These are phyloP conservation scores for Pestalotiopsis sp. DNA, from an alignment of 2,329 filamentous ascomycete species.

Conservation along the genomic window DNA sequence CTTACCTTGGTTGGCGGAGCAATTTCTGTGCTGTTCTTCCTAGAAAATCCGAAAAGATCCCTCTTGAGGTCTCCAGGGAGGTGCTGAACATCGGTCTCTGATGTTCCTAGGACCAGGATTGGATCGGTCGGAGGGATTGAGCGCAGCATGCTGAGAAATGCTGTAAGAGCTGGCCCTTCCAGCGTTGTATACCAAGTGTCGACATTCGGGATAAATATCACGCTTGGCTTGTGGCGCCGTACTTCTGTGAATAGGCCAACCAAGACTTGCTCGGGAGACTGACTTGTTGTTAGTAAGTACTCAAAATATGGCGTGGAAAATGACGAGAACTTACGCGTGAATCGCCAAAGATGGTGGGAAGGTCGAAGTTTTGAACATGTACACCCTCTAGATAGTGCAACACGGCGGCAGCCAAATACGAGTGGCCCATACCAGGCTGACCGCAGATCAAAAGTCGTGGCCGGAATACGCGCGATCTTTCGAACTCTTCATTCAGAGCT, in stretches of 20 bases:
- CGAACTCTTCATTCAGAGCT: conserved; percentile 74
- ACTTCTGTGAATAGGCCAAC: conserved; percentile 91
- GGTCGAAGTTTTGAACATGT: conserved; percentile 92
- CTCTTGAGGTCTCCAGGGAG: conserved; percentile 64
- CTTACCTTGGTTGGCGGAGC: conserved; percentile 63
- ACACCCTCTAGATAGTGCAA: conserved; percentile 90
- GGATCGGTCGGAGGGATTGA: conserved; percentile 89
- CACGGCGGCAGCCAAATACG: conserved; percentile 81
- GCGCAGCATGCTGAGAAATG: conserved; percentile 79
- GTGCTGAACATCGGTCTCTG: conserved; percentile 67
- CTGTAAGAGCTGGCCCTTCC: conserved; percentile 67
- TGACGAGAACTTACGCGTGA: conserved; percentile 58
- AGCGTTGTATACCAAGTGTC: conserved; percentile 78
- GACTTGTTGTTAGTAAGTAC: conserved; percentile 24
- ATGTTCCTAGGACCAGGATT: conserved; percentile 81
- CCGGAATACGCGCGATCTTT: conserved; percentile 82
- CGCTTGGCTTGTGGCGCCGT: conserved; percentile 89
- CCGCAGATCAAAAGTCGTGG: conserved; percentile 84
- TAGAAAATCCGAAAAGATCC: conserved; percentile 84
- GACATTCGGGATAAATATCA: conserved; percentile 90
- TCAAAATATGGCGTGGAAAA: background rate
- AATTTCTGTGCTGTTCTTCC: conserved; percentile 73
- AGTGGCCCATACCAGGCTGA: conserved; percentile 87
- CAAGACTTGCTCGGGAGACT: conserved; percentile 82
- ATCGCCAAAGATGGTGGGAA: conserved; percentile 84